phyloP scores from a whole-genome alignment of 106 monocot species.

The Dendrobium huoshanense region DNA sequence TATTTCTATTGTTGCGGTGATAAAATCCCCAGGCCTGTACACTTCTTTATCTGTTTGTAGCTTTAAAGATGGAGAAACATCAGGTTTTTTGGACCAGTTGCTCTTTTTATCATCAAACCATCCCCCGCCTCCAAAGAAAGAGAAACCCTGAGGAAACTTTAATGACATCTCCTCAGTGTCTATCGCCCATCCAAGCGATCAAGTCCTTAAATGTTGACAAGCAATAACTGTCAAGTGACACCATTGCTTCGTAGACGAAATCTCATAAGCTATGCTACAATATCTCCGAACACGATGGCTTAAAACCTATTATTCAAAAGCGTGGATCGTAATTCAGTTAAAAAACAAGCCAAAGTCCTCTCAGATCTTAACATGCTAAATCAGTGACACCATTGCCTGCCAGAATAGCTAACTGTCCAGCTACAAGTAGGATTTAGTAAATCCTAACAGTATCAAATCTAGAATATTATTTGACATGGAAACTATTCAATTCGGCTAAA shows the following conservation, averaged over 20 bases:
- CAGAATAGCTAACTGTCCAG: not conserved
- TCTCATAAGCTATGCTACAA: not conserved
- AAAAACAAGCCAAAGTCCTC: not conserved
- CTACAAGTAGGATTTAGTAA: not conserved
- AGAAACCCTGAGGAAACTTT: conserved; percentile 46
- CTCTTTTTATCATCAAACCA: conserved; percentile 26
- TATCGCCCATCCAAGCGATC: conserved; percentile 20
- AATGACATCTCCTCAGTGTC: conserved; percentile 49
- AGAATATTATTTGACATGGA: too few species aligned
- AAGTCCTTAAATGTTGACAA: not conserved
- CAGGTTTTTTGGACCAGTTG: conserved; percentile 4
- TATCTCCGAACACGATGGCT: not conserved
- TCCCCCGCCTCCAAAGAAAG: conserved; percentile 58
- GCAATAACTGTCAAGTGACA: not conserved
- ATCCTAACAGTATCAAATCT: not conserved
- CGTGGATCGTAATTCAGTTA: not conserved
- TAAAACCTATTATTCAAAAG: not conserved
- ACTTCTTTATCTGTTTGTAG: conserved; percentile 65
- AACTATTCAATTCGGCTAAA: too few species aligned
- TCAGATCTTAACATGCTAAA: conserved; percentile 3
- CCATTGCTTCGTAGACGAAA: not conserved
- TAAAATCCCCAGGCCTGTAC: conserved; percentile 79
- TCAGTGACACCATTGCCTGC: not conserved
- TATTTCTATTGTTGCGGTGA: conserved; percentile 66
- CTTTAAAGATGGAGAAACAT: conserved; percentile 46